phyloP scores from a whole-genome alignment of 1,284 basidiomycete species.

The Moesziomyces sp. region DNA sequence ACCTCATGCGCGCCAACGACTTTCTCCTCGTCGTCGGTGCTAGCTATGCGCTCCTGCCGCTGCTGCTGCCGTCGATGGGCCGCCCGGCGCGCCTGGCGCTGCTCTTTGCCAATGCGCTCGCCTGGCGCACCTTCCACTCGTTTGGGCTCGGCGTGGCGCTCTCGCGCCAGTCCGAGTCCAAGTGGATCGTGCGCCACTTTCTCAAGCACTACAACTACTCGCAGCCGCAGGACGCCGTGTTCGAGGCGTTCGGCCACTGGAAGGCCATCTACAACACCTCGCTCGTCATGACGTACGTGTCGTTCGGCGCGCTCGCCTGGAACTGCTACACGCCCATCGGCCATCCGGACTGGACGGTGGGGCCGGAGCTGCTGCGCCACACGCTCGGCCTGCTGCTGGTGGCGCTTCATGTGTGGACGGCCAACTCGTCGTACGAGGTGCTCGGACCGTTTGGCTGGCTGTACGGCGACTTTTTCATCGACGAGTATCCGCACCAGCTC shows the following conservation, averaged over 20 bases:
- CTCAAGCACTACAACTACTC: conserved; percentile 76
- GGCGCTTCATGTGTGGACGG: conserved; percentile 89
- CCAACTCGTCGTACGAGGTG: conserved; percentile 88
- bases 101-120: conserved; percentile 83
- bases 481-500: conserved; percentile 84
- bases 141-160: conserved; percentile 87
- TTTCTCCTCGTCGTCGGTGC: conserved; percentile 75
- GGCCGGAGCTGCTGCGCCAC: conserved; percentile 88
- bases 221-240: conserved; percentile 70
- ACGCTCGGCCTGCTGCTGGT: conserved; percentile 73
- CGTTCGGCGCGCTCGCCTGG: conserved; percentile 54
- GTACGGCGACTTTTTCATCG: conserved; percentile 87
- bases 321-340: conserved; percentile 60
- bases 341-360: conserved; percentile 79
- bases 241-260: conserved; percentile 94
- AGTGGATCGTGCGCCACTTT: conserved; percentile 92
- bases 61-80: conserved; percentile 47
- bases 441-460: conserved; percentile 74
- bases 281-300: conserved; percentile 86
- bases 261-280: conserved; percentile 91
- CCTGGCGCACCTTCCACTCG: conserved; percentile 89
- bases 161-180: conserved; percentile 82
- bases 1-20: conserved; percentile 80
- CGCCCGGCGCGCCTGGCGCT: conserved; percentile 71
- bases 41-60: conserved; percentile 72